Conservation (phyloP, 2,329 filamentous ascomycete species). For the Penicillium sp. region DNA sequence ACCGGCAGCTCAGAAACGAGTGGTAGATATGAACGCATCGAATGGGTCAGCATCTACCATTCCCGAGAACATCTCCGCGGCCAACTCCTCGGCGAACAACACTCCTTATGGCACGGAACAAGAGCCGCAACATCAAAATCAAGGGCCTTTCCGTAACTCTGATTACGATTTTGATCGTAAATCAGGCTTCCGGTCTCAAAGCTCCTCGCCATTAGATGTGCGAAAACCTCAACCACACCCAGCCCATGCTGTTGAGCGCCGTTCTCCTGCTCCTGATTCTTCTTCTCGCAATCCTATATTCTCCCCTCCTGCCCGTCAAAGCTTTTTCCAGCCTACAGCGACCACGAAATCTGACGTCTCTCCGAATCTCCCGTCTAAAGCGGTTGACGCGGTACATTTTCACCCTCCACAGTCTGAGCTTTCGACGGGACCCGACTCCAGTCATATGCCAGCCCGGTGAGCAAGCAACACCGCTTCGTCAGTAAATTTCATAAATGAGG, state of each 20-base stretch:
- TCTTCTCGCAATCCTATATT: slow-evolving; percentile 30
- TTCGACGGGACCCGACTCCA: slow-evolving; percentile 29
- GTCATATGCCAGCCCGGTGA: slow-evolving; percentile 35
- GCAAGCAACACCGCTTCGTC: slow-evolving; percentile 1
- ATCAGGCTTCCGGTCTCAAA: slow-evolving; percentile 38
- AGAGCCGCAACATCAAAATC: slow-evolving; percentile 24
- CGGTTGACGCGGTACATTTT: slow-evolving; percentile 32
- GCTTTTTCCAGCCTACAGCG: slow-evolving; percentile 33
- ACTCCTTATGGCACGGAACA: slow-evolving; percentile 44
- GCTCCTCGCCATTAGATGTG: slow-evolving; percentile 40
- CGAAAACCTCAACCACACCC: slow-evolving; percentile 37
- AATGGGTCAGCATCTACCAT: slow-evolving; percentile 50
- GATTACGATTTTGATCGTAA: slow-evolving; percentile 37
- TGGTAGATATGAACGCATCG: slow-evolving; percentile 43
- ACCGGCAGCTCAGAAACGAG: slow-evolving; percentile 45
- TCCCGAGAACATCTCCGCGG: slow-evolving; percentile 42
- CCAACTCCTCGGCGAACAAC: slow-evolving; percentile 44
- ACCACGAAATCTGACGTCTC: slow-evolving; percentile 33
- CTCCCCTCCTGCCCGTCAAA: slow-evolving; percentile 36
- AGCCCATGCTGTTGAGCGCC: slow-evolving; percentile 25
- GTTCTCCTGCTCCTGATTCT: slow-evolving; percentile 22
- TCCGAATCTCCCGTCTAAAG: slow-evolving; percentile 30
- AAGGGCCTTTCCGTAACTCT: slow-evolving; percentile 28
- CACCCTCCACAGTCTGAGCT: slow-evolving; percentile 28
- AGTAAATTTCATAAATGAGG: too few relatives aligned